phyloP scores from a whole-genome alignment of 257 asterid genomes.

The Solanum neorickii region DNA sequence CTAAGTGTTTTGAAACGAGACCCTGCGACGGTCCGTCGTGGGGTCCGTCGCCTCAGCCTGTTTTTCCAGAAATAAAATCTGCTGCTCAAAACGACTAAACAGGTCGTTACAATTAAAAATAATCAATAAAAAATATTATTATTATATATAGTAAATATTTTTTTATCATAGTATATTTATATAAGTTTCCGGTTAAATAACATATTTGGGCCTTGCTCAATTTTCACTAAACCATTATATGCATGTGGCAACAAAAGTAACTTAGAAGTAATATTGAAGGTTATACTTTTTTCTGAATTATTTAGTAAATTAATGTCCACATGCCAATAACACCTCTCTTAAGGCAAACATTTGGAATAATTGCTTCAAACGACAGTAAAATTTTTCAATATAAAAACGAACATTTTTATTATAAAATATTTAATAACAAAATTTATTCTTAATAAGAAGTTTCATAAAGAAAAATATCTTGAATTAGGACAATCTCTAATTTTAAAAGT shows the following conservation, averaged over 20 bases:
- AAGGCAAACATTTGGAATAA: neutral
- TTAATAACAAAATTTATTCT: too few relatives aligned
- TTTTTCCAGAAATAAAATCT: too few relatives aligned
- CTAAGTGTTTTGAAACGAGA: too few relatives aligned
- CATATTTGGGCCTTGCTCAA: neutral
- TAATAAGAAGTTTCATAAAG: too few relatives aligned
- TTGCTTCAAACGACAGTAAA: neutral
- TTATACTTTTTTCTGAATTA: neutral
- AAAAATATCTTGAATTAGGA: neutral
- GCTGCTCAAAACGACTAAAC: too few relatives aligned
- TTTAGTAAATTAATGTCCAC: neutral
- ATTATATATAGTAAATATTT: too few relatives aligned
- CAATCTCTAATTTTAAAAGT: neutral
- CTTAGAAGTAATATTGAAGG: neutral
- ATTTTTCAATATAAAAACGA: neutral
- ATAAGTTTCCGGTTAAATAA: rapidly evolving
- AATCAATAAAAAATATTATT: too few relatives aligned
- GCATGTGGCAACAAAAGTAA: neutral
- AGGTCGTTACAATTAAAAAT: too few relatives aligned
- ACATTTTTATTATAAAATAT: too few relatives aligned
- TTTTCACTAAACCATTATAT: neutral
- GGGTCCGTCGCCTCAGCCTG: too few relatives aligned
- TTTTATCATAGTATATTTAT: too few relatives aligned
- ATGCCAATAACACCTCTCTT: neutral
- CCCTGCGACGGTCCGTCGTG: too few relatives aligned